Percentiles rank a stretch among this genome's conserved stretches.
Evolutionary conservation across 169 alveolate genomes (phyloP).

Genomic region (Cystoisospora suis): DNA sequence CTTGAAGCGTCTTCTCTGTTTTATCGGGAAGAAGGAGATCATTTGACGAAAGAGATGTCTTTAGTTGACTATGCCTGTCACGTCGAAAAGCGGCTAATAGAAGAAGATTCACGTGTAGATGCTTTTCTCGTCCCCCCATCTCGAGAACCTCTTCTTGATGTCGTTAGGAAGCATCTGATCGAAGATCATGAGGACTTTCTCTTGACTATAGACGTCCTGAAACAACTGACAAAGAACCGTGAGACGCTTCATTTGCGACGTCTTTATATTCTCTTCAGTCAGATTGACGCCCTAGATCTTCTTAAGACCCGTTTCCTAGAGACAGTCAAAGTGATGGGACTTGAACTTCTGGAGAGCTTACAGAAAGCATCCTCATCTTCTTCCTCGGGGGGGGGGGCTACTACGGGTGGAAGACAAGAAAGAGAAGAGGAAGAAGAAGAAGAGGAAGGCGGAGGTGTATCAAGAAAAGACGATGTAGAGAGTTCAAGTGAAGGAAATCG

Average conservation of each 20-base stretch:
- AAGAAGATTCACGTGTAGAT: background rate
- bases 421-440: background rate
- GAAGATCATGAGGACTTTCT: background rate
- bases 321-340: background rate
- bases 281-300: background rate
- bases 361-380: background rate
- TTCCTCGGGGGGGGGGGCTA: background rate
- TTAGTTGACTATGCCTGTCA: background rate
- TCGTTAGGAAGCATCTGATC: background rate
- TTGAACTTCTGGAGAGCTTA: background rate
- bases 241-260: background rate
- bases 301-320: background rate
- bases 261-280: background rate
- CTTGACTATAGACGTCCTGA: background rate
- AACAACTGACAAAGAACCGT: background rate
- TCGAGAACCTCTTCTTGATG: constrained; percentile 14
- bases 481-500: background rate
- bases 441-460: background rate
- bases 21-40: background rate
- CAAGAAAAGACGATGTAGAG: too few relatives aligned
- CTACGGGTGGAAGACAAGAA: background rate
- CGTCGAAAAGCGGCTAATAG: background rate
- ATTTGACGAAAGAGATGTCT: background rate
- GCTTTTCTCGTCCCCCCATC: background rate
- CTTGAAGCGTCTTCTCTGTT: background rate